Evolutionary conservation across 495 filamentous ascomycete genomes (phyloP), one percentile per base, ranked within the genome.

Genomic region (Parathielavia hyrcaniae): DNA sequence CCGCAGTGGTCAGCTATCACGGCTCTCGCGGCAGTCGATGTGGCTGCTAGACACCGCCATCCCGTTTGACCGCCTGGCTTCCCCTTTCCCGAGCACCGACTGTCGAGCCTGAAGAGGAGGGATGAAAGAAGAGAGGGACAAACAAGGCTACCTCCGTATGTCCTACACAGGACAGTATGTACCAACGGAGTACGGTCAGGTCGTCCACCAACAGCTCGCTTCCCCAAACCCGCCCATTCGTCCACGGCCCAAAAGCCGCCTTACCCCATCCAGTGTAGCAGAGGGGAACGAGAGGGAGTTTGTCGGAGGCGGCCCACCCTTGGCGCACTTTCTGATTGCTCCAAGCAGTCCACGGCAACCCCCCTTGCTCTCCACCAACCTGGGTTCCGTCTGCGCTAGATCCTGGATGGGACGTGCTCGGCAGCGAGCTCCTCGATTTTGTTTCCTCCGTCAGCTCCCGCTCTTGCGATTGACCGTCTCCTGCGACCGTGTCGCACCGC

Each of bases 241-340:
- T 19, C 41, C 14, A 45, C n/a, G 43, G 43, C n/a, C 59, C 59
- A 50, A 12, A 41, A 26, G 49, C 41, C 49, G 50, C 55, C 50
- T 58, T 41, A 23, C 53, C 55, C 52, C n/a, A 57, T 55, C 5
- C 20, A 23, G 26, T 11, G 39, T 50, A 58, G 51, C 45, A 53
- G 50, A 46, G 53, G 52, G 58, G 60, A 50, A 60, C 58, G 56
- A 55, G 23, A 43, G 30, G 53, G 58, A 45, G 61, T 51, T 38
- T n/a, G n/a, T n/a, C n/a, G 57, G 41, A 30, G 26, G 36, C 6
- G 63, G 51, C 47, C 64, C 66, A 63, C 64, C 57, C 61, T 63
- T 65, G 59, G 61, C 52, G 49, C 56, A 40, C 44, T 20, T n/a
- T 64, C 51, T 69, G 63, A 66, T 68, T 66, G 59, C 62, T 50